Evolutionary conservation across 345 rosid species (phyloP), one percentile per base, ranked within the genome.

Genomic region (Eucalyptus coolabah): DNA sequence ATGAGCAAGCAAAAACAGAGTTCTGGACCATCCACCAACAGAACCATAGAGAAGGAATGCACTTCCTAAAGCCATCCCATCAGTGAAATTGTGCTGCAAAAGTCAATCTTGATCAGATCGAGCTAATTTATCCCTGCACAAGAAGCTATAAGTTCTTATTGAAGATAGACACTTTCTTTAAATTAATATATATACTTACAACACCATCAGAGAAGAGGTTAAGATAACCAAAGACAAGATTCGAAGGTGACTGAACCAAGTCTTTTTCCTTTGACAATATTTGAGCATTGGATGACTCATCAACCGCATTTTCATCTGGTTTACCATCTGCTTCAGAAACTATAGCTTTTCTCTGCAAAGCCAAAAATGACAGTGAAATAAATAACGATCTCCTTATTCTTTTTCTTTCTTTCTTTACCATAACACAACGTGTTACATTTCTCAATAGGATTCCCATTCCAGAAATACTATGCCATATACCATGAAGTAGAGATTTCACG

Each of bases 11-110:
- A 98, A 92, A 91, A 98, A 98, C 60, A 98, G 89, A 81, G 99
- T 98, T 94, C 99, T 98, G 89, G 99, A 98, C 99, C 99, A 98
- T 88, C 99, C 99, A 86, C 99, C 99, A 92, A 98, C 97, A 88
- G 99, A 96, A 93, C 99, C 99, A 87, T 98, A 92, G 89, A 97
- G 96, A 91, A 98, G 95, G 93, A 98, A 98, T 26, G 99, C 99
- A 92, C 99, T 98, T 93, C 98, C 99, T 86, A 98, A 91, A 90
- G 99, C 99, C 97, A 98, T 93, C 77, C 99, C 99, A 93, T 97
- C 99, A 87, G 99, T 98, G 91, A 98, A 98, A 91, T 97, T 98
- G 93, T 98, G 99, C 99, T 96, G 98, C 96, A 88, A 90, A 47
- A 89, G 87, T 19, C 47, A 47, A 88, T 67, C 67, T 63, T 28